Conservation (phyloP, 768 basidiomycete species). For the Trametes maxima region DNA sequence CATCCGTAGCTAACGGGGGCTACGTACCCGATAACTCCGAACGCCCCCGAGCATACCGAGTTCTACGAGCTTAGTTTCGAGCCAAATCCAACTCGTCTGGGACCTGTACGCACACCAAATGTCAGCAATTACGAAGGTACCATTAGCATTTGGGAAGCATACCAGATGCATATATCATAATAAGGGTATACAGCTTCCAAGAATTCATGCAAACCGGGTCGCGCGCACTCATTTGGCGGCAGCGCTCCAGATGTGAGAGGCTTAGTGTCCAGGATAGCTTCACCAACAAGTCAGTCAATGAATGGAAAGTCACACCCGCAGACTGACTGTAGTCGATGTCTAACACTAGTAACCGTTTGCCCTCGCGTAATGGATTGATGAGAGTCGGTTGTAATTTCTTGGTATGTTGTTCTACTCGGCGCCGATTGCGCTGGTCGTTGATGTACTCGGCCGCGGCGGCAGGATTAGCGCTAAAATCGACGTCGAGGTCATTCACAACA, state of each 20-base stretch:
- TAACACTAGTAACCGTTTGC: slow-evolving; percentile 81
- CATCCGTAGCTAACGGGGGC: background rate
- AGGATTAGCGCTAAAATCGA: slow-evolving; percentile 70
- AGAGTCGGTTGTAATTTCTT: slow-evolving; percentile 65
- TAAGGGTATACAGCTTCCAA: slow-evolving; percentile 76
- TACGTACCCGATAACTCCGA: slow-evolving; percentile 65
- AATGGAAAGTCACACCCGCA: background rate
- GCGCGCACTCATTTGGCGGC: slow-evolving; percentile 78
- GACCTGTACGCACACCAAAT: slow-evolving; percentile 47
- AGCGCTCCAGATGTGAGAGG: slow-evolving; percentile 81
- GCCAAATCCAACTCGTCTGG: slow-evolving; percentile 88
- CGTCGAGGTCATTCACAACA: slow-evolving; percentile 79
- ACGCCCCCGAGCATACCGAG: slow-evolving; percentile 79
- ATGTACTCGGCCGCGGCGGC: slow-evolving; percentile 60
- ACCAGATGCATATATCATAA: slow-evolving; percentile 93
- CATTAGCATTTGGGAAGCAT: background rate
- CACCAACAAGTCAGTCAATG: background rate
- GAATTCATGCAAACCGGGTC: slow-evolving; percentile 85
- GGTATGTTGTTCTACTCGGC: slow-evolving; percentile 77
- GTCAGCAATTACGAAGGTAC: background rate
- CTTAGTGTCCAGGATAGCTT: slow-evolving; percentile 84
- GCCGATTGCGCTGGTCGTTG: slow-evolving; percentile 78
- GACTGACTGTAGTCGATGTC: slow-evolving; percentile 85
- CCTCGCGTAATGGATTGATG: slow-evolving; percentile 74
- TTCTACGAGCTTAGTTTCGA: slow-evolving; percentile 86